Evolutionary conservation across 495 filamentous ascomycete genomes (phyloP).

Genomic region (Trichoderma reesei): DNA sequence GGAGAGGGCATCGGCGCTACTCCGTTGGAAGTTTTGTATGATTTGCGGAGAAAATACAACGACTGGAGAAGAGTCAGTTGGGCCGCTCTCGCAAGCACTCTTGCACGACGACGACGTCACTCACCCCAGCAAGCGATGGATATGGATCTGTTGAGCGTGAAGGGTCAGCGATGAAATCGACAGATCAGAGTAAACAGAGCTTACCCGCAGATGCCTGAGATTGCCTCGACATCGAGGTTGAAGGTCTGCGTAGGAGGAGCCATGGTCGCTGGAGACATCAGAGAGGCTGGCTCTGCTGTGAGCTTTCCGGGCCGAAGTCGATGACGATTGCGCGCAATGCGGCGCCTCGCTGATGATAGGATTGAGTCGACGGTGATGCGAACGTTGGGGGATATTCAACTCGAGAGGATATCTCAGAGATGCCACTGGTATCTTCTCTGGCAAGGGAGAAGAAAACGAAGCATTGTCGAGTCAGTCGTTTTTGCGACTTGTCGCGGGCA

Average conservation of each 20-base stretch:
- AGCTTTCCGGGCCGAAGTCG: neutral
- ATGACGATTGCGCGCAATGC: neutral
- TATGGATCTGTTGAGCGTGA: constrained; percentile 53
- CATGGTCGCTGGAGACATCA: constrained; percentile 35
- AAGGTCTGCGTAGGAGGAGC: constrained; percentile 57
- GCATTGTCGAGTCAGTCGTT: neutral
- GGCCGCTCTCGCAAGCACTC: neutral
- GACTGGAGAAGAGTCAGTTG: constrained; percentile 30
- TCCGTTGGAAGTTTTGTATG: constrained; percentile 82
- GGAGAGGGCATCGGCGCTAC: constrained; percentile 80
- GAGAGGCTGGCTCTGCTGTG: neutral
- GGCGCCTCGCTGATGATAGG: neutral
- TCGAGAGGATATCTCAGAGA: neutral
- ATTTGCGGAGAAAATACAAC: constrained; percentile 97
- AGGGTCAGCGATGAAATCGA: neutral
- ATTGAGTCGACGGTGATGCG: neutral
- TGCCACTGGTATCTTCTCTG: neutral
- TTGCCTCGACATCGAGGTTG: constrained; percentile 70
- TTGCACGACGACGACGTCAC: neutral
- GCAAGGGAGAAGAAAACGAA: neutral
- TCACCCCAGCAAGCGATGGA: constrained; percentile 81
- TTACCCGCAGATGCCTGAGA: constrained; percentile 83
- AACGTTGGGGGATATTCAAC: too few relatives aligned
- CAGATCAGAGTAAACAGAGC: constrained; percentile 14
- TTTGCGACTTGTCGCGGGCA: neutral